Base-by-base conservation (phyloP, 2,329 filamentous ascomycete species). In the Calonectria multiphialidica region DNA sequence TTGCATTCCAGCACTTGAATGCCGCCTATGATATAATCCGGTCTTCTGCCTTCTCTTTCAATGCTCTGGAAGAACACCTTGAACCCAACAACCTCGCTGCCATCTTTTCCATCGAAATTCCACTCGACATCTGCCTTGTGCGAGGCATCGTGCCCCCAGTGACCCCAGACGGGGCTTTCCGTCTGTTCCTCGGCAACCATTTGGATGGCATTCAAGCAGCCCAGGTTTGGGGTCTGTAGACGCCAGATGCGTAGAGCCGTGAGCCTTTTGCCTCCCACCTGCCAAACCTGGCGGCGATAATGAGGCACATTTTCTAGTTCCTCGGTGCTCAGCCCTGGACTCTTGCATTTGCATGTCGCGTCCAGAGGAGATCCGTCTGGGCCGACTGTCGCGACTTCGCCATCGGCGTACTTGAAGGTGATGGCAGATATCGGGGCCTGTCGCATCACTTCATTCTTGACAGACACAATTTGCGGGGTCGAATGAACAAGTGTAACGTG, bases 391-490 rank as follows among this genome's bases (percentile, higher is more conserved):
- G 21, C 21, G 33, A 40, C 30, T 21, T 50, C 45, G 2, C 45
- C 62, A n/a, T 66, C 62, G 6, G 16, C 23, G 33, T 66, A 66
- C 12, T 28, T 66, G 44, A 66, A 53, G 5, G 7, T 33, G 15
- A 66, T 66, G 16, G 62, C 45, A 28, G 45, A 50, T 40, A 66
- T 66, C 15, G 62, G 62, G 9, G 33, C 44, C 33, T 53, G 62
- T 23, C 16, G 21, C 35, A 53, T 16, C 13, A 23, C 23, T 40
- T 30, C 53, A 2, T 59, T n/a, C 6, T 5, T 18, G 35, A 59
- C 35, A 9, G 35, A 13, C 7, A 28, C n/a, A 2, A 37, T 44
- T 25, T 50, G 33, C 6, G 45, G 62, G 6, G 23, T 33, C 12
- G 45, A 53, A 5, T 66, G 62, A 4, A 18, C 16, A 21, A 66